Base-by-base conservation (phyloP, 345 rosid species). In the Jatropha curcas region DNA sequence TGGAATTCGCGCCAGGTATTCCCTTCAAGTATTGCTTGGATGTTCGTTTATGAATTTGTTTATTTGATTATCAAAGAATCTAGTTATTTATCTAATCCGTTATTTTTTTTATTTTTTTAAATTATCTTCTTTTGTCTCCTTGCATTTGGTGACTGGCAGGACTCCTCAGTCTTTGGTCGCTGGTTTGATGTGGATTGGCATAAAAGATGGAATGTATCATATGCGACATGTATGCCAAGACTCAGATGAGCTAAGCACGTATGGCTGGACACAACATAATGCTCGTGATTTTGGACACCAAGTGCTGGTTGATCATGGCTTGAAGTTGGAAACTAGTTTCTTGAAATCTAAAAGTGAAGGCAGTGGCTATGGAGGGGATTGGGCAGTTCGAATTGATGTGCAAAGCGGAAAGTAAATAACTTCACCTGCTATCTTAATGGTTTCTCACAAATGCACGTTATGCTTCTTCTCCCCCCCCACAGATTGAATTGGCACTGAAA, bases 351-450 rank as follows among this genome's bases (percentile, higher is more conserved):
- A 84, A 76, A 82, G 75, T 10, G 84, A 73, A 30, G 90, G 87
- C 35, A 85, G 90, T 74, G 96, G 98, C 76, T 94, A 90, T 84
- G 98, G 99, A 79, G 98, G 98, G 68, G 97, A 95, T 60, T 95
- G 99, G 99, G 90, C 96, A 2, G 86, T 90, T 67, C 84, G 87
- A 71, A 81, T 92, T 66, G 82, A 82, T 67, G 84, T 81, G 55
- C 83, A 85, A 70, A 81, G 73, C 34, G 75, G 75, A 43, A 82
- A 82, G 97, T 94, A 68, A 75, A 70, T 74, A 50, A 3, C 58
- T 50, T 78, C 41, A 8, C 60, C 5, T 53, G 52, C 65, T 12
- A 41, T 25, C 39, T 33, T 25, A 30, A 20, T 41, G n/a, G 45
- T 71, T 48, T 4, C 30, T 60, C 10, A n/a, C 20, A 11, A 30